Evolutionary conservation across 306 rosid genomes (phyloP).

Genomic region (Acacia confusa): DNA sequence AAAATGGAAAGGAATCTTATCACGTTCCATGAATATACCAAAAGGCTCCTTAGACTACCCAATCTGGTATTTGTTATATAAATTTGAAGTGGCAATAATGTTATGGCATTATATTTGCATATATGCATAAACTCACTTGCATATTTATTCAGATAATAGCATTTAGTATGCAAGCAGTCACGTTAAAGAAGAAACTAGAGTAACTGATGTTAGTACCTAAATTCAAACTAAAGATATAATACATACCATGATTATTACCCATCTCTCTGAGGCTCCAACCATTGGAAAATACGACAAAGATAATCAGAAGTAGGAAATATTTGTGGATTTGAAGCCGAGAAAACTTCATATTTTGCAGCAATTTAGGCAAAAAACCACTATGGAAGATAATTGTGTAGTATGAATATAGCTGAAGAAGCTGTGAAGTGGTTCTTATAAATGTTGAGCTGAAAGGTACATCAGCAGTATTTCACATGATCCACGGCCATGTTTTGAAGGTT

Average conservation of each 20-base stretch:
- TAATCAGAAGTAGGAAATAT: conserved; percentile 37
- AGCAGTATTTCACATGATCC: conserved; percentile 73
- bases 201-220: background rate
- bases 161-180: background rate
- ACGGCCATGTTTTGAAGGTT: conserved; percentile 54
- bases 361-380: background rate
- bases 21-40: background rate
- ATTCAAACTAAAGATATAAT: background rate
- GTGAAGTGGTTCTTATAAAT: conserved; percentile 46
- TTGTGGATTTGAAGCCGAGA: conserved; percentile 21
- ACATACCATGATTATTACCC: conserved; percentile 37
- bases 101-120: background rate
- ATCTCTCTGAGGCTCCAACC: conserved; percentile 36
- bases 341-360: conserved; percentile 42
- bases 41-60: no score
- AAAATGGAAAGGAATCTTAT: conserved; percentile 13
- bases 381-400: background rate
- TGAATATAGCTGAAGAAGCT: conserved; percentile 5
- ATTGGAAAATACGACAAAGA: conserved; percentile 37
- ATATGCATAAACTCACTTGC: background rate
- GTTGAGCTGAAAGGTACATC: conserved; percentile 42
- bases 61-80: background rate
- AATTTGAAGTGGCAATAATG: background rate
- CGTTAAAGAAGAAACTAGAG: background rate
- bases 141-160: background rate